Evolutionary conservation across 1,284 basidiomycete genomes (phyloP), one percentile per base, ranked within the genome.

Genomic region (Rhodotorula glutinis): DNA sequence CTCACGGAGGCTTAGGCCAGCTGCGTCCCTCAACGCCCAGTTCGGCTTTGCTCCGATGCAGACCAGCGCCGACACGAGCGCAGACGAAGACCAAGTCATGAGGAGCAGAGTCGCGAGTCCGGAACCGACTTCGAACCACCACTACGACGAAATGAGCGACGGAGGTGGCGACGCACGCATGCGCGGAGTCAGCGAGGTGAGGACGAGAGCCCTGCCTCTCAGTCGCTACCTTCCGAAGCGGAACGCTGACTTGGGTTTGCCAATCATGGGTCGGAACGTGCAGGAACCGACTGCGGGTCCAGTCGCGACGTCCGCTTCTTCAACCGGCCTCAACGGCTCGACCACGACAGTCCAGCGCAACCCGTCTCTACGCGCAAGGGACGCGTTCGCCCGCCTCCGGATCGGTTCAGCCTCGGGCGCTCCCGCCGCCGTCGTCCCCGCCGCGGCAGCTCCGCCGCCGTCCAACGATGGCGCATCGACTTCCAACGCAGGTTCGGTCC

Each of bases 371-470:
- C 63, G 60, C 46, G 62, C 66, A 3, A 25, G 41, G 21, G 59
- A 52, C 43, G 66, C 66, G 25, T 67, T 67, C 55, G 57, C 46
- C n/a, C 57, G 66, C 17, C 51, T 67, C 19, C 57, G 66, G 16
- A 67, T 67, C 29, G 66, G 66, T 5, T 53, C 47, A 14, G 52
- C 52, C 43, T 16, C 43, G 9, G 29, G 29, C 60, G 54, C 55
- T 51, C 25, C 49, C 49, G 21, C 49, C 13, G 55, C 58, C 49
- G 23, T 43, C 13, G 23, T 41, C 5, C 23, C 27, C 38, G n/a
- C 38, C 23, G 47, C 43, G 9, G 23, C 61, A 25, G 7, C 47
- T 10, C 25, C 33, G 30, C 8, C 57, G 7, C 17, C 47, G 30
- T 27, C 25, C 2, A 51, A 51, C 25, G 49, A 27, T 14, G 49